phyloP scores from a whole-genome alignment of 1,139 yeast species.

The Suhomyces terraborum region DNA sequence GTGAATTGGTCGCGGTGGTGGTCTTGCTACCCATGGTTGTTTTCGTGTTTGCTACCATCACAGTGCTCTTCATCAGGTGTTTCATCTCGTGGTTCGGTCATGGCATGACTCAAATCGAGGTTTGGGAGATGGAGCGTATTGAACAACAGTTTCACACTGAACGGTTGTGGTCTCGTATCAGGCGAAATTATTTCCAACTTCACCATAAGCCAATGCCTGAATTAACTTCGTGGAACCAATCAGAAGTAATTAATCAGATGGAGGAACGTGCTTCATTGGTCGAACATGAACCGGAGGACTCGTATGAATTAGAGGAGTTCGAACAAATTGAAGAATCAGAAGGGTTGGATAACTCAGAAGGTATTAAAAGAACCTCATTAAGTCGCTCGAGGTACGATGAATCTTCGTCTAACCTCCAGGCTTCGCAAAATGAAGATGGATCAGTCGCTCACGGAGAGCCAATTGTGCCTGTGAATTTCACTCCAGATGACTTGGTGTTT shows the following conservation, averaged over 20 bases:
- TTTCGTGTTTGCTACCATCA: conserved; percentile 61
- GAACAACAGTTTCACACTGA: conserved; percentile 62
- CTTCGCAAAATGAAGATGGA: not conserved
- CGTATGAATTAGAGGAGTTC: not conserved
- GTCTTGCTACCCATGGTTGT: conserved; percentile 56
- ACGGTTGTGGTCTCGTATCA: conserved; percentile 52
- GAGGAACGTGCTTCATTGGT: conserved; percentile 12
- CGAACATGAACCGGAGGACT: not conserved
- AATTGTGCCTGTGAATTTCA: conserved; percentile 34
- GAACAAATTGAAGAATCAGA: not conserved
- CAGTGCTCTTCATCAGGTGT: conserved; percentile 63
- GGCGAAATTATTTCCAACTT: conserved; percentile 45
- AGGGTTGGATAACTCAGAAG: not conserved
- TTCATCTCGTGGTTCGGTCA: conserved; percentile 52
- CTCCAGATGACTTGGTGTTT: conserved; percentile 63
- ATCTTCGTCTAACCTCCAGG: too few species aligned
- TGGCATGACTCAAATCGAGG: conserved; percentile 91
- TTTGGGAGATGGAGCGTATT: conserved; percentile 87
- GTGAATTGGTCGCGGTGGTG: conserved; percentile 58
- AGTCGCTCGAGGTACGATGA: too few species aligned
- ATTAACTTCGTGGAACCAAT: conserved; percentile 50
- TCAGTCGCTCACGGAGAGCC: not conserved
- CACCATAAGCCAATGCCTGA: conserved; percentile 49
- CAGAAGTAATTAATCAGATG: conserved; percentile 23
- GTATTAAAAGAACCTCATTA: too few species aligned